These are phyloP conservation scores for Penicillium palitans DNA, from an alignment of 2,329 filamentous ascomycete species.

Conservation along the genomic window DNA sequence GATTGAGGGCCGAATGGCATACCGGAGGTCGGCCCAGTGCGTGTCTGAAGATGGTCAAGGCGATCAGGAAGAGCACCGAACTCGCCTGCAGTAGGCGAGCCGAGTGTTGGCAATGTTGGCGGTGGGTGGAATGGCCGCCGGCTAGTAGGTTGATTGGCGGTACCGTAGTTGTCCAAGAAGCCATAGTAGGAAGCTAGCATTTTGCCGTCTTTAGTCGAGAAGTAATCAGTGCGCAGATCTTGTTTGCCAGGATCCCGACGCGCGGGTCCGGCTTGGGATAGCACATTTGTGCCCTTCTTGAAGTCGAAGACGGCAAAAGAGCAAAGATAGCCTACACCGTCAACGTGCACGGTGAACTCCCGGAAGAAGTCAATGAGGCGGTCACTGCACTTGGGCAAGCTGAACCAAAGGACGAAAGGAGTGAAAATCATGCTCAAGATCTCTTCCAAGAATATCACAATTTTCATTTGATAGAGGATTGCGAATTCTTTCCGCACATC, in stretches of 20 bases:
- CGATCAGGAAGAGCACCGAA: conserved; percentile 46
- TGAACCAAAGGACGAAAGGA: conserved; percentile 83
- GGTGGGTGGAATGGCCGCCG: conserved; percentile 69
- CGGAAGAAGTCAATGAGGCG: conserved; percentile 97
- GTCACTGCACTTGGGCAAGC: conserved; percentile 83
- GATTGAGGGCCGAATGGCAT: conserved; percentile 31
- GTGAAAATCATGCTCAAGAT: conserved; percentile 89
- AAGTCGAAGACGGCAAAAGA: conserved; percentile 98
- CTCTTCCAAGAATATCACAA: conserved; percentile 89
- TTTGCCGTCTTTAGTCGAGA: conserved; percentile 91
- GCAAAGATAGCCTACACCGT: conserved; percentile 92
- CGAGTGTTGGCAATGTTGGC: conserved; percentile 70
- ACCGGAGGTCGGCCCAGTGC: conserved; percentile 20
- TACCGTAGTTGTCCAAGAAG: conserved; percentile 88
- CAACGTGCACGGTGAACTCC: conserved; percentile 95
- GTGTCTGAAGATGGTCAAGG: conserved; percentile 26
- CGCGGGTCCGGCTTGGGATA: conserved; percentile 42
- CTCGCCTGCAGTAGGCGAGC: conserved; percentile 57
- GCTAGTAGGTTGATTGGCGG: conserved; percentile 59
- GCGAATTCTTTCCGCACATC: conserved; percentile 92
- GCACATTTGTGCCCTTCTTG: conserved; percentile 70
- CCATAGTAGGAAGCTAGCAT: conserved; percentile 97
- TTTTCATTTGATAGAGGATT: conserved; percentile 84
- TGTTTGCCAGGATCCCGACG: conserved; percentile 38
- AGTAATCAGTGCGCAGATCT: conserved; percentile 89